Evolutionary conservation across 352 stramenopile genomes (phyloP), one percentile per base, ranked within the genome.

Genomic region (Globisporangium acanthophoron): DNA sequence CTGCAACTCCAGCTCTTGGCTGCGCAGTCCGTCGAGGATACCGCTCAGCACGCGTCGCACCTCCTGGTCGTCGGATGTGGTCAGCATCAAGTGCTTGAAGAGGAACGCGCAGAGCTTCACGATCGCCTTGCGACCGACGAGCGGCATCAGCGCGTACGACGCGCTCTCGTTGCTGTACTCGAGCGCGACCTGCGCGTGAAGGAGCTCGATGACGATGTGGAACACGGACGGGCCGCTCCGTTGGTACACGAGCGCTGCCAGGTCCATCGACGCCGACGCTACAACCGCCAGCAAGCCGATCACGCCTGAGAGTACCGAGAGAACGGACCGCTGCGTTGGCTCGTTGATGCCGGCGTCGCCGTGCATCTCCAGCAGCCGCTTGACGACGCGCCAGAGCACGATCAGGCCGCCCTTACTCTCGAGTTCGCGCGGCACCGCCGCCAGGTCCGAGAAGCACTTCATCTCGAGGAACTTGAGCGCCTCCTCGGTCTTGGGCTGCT

Each of bases 401-500:
- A 56, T 39, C 8, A 92, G n/a, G 8, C 81, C 80, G 20, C 78
- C 75, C 56, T 82, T 78, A 31, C 68, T 73, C 18, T 72, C 69
- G 27, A 90, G 65, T 54, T 90, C 80, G 0, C 70, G 73, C 5
- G 78, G 76, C 6, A 92, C 59, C 61, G 53, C 81, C 40, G 64
- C 46, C 3, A 85, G 59, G 48, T 91, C 78, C 46, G 74, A 67
- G 11, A 76, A 72, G 44, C 78, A 84, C 54, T 90, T 91, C 73
- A 85, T 81, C 55, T 92, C 83, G 20, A 93, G 71, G 54, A 88
- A 92, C 60, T 79, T 64, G 54, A 92, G 62, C 24, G 83, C 79
- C 55, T 90, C 82, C 37, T 86, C 62, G 3, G 66, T 76, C 62
- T 73, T 71, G 21, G 80, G 64, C 45, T 72, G 64, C 59, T 67